Conservation (phyloP, 2,329 filamentous ascomycete species). For the Nannizziopsis arthrosporioides region DNA sequence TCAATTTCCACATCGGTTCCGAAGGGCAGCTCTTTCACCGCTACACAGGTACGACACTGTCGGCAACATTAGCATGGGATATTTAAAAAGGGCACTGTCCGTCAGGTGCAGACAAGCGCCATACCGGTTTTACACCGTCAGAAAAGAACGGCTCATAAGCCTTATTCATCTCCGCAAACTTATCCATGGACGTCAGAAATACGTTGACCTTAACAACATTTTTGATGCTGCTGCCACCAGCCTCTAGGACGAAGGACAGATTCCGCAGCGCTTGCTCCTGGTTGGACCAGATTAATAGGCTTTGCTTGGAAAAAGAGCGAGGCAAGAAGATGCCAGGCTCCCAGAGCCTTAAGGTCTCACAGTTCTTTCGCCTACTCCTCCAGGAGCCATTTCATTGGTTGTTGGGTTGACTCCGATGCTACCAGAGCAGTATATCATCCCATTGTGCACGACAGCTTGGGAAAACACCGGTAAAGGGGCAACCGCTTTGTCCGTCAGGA, state of each 20-base stretch:
- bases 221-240: conserved; percentile 46
- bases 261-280: conserved; percentile 45
- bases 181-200: conserved; percentile 53
- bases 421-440: conserved; percentile 61
- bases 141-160: conserved; percentile 59
- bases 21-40: conserved; percentile 12
- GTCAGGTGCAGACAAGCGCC: background rate
- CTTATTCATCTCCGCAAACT: conserved; percentile 67
- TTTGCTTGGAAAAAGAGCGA: background rate
- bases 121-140: conserved; percentile 12
- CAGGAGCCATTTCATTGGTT: conserved; percentile 45
- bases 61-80: background rate
- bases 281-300: background rate
- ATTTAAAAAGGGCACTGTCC: background rate
- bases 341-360: conserved; percentile 4
- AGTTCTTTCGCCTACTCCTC: conserved; percentile 24
- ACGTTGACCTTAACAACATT: conserved; percentile 58
- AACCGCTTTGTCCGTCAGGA: conserved; percentile 41
- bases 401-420: conserved; percentile 47
- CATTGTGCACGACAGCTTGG: conserved; percentile 51
- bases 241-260: conserved; percentile 48
- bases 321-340: background rate
- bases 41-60: conserved; percentile 40
- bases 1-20: conserved; percentile 13
- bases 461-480: conserved; percentile 46